Percentiles rank a stretch among this genome's conserved stretches.
phyloP scores from a whole-genome alignment of 805 yeast genomes.

The Metschnikowia chrysomelidarum region DNA sequence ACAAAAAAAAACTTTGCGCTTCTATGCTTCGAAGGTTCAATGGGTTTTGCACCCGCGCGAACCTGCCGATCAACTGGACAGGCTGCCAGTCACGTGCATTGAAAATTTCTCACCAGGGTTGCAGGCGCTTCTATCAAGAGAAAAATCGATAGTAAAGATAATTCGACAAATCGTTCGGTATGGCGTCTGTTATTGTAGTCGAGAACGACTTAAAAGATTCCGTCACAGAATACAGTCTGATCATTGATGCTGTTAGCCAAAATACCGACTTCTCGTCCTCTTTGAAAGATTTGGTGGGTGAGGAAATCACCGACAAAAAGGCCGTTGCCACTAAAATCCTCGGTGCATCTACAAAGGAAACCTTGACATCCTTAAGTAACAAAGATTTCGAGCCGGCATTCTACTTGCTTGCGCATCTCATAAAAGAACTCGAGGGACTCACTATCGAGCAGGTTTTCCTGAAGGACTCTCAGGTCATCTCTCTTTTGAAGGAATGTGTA shows the following conservation, averaged over 20 bases:
- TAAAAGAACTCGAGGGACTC: slow-evolving; percentile 29
- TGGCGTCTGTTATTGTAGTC: slow-evolving; percentile 45
- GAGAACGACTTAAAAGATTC: slow-evolving; percentile 43
- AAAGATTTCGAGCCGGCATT: slow-evolving; percentile 47
- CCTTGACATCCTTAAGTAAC: slow-evolving; percentile 36
- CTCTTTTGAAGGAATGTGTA: slow-evolving; percentile 29
- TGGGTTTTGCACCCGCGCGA: slow-evolving; percentile 12
- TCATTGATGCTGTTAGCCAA: slow-evolving; percentile 33
- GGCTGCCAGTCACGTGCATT: slow-evolving; percentile 15
- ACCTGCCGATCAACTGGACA: not conserved
- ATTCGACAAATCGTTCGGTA: slow-evolving; percentile 13
- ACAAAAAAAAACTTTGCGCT: not conserved
- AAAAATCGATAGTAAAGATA: slow-evolving; percentile 3
- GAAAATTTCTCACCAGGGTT: slow-evolving; percentile 19
- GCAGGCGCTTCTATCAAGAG: slow-evolving; percentile 9
- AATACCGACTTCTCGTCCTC: slow-evolving; percentile 28
- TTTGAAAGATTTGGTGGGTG: slow-evolving; percentile 24
- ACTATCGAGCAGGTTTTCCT: slow-evolving; percentile 23
- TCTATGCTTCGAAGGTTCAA: too few species aligned
- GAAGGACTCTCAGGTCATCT: slow-evolving; percentile 25
- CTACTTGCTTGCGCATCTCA: slow-evolving; percentile 38
- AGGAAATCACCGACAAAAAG: slow-evolving; percentile 27
- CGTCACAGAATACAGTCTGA: slow-evolving; percentile 38
- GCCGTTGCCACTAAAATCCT: slow-evolving; percentile 29
- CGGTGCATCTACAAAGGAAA: slow-evolving; percentile 27